Evolutionary conservation across 768 basidiomycete genomes (phyloP).

Genomic region (Cystofilobasidium ferigula): DNA sequence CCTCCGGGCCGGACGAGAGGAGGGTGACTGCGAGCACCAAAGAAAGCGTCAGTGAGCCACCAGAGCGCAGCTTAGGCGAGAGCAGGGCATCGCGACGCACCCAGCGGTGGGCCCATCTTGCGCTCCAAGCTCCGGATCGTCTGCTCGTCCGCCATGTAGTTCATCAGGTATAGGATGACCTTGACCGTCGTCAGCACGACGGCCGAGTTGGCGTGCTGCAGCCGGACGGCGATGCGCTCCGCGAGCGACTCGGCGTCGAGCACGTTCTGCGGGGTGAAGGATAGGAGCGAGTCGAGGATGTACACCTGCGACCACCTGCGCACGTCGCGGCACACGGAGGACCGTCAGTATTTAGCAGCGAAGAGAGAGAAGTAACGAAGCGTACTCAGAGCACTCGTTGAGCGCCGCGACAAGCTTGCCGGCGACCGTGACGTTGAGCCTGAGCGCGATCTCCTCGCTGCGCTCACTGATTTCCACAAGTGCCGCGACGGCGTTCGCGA

Average conservation of each 20-base stretch:
- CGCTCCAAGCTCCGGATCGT: constrained; percentile 71
- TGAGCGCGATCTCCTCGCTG: constrained; percentile 85
- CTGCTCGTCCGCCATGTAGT: constrained; percentile 87
- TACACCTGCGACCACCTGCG: constrained; percentile 98
- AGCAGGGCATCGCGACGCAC: constrained; percentile 30
- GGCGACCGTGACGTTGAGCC: constrained; percentile 72
- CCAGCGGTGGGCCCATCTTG: constrained; percentile 89
- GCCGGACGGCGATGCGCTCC: constrained; percentile 84
- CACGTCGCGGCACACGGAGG: background rate
- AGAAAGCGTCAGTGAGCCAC: background rate
- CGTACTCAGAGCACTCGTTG: constrained; percentile 93
- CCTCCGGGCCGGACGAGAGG: constrained; percentile 89
- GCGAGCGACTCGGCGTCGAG: constrained; percentile 85
- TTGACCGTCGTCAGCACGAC: constrained; percentile 99
- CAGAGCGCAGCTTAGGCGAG: background rate
- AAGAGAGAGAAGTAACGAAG: constrained; percentile 28
- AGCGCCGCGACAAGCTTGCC: constrained; percentile 83
- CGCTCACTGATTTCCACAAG: constrained; percentile 93
- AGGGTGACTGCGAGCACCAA: constrained; percentile 56
- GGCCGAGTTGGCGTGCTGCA: constrained; percentile 97
- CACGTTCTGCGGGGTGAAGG: constrained; percentile 80
- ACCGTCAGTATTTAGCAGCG: background rate
- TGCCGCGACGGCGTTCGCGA: constrained; percentile 92
- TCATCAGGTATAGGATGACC: constrained; percentile 83
- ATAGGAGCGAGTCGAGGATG: constrained; percentile 83